phyloP scores from a whole-genome alignment of 768 basidiomycete species.

The Auricularia sp. region DNA sequence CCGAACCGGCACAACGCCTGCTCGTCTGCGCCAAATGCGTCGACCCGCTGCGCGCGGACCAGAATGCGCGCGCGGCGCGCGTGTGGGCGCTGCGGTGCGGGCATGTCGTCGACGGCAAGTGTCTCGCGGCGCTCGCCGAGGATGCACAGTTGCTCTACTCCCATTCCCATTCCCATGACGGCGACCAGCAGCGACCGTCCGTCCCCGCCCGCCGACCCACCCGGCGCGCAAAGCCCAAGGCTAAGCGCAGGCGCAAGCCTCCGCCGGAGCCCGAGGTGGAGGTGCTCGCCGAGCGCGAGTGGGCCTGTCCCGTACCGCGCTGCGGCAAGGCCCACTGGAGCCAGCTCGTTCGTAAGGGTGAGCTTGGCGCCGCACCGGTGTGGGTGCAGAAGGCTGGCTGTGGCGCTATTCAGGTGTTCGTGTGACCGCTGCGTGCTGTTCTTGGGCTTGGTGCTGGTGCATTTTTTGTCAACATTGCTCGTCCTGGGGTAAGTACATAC shows the following conservation, averaged over 20 bases:
- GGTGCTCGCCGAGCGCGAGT: neutral
- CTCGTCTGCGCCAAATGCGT: neutral
- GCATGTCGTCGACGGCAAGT: neutral
- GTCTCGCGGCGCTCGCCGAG: neutral
- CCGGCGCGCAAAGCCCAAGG: neutral
- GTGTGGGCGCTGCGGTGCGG: constrained; percentile 1
- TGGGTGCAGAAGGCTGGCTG: neutral
- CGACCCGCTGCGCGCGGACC: neutral
- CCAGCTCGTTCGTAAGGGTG: neutral
- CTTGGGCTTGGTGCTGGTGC: no score
- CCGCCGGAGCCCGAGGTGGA: neutral
- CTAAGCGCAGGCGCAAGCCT: neutral
- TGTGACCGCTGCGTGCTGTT: neutral
- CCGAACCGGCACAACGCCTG: neutral
- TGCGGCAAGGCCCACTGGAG: neutral
- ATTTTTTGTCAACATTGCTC: no score
- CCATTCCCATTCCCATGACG: no score
- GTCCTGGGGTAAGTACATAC: no score
- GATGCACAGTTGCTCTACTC: neutral
- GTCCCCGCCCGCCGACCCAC: no score
- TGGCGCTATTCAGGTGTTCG: neutral
- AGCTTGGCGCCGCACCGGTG: neutral
- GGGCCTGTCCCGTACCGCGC: neutral
- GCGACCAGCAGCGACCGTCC: no score
- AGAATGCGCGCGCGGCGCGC: neutral